Conservation (phyloP, 495 filamentous ascomycete genomes). For the Elaphomyces granulatus region DNA sequence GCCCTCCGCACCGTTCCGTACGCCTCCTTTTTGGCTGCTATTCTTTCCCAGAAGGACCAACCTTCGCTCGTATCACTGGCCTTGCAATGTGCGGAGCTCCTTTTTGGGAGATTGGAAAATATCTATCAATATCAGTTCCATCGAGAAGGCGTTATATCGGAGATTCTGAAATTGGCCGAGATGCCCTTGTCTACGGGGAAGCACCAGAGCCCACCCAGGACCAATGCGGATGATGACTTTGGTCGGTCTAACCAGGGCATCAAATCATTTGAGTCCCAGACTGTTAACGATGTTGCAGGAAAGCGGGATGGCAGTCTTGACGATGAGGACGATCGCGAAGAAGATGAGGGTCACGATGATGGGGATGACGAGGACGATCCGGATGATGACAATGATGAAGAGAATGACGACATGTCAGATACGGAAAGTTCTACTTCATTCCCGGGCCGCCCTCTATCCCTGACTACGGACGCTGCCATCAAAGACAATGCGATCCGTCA, state of each 20-base stretch:
- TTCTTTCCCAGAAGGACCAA: slow-evolving; percentile 92
- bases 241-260: slow-evolving; percentile 6
- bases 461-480: slow-evolving; percentile 42
- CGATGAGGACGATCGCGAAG: slow-evolving; percentile 35
- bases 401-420: slow-evolving; percentile 47
- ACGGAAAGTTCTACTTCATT: slow-evolving; percentile 50
- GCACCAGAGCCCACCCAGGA: slow-evolving; percentile 3
- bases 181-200: slow-evolving; percentile 30
- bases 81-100: slow-evolving; percentile 73
- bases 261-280: not conserved
- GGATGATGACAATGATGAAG: slow-evolving; percentile 41
- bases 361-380: slow-evolving; percentile 46
- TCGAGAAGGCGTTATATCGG: slow-evolving; percentile 88
- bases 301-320: slow-evolving; percentile 13
- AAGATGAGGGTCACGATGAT: slow-evolving; percentile 33
- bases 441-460: slow-evolving; percentile 29
- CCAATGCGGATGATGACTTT: slow-evolving; percentile 12
- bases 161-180: slow-evolving; percentile 66
- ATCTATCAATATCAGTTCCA: slow-evolving; percentile 97
- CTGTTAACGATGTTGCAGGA: slow-evolving; percentile 5
- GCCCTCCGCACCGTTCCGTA: slow-evolving; percentile 85
- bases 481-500: slow-evolving; percentile 59
- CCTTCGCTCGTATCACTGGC: slow-evolving; percentile 72
- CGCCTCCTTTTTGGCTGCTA: slow-evolving; percentile 91
- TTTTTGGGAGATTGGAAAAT: slow-evolving; percentile 65